These are phyloP conservation scores for Verticillium klebahnii DNA, from an alignment of 2,329 filamentous ascomycete species.

Conservation along the genomic window DNA sequence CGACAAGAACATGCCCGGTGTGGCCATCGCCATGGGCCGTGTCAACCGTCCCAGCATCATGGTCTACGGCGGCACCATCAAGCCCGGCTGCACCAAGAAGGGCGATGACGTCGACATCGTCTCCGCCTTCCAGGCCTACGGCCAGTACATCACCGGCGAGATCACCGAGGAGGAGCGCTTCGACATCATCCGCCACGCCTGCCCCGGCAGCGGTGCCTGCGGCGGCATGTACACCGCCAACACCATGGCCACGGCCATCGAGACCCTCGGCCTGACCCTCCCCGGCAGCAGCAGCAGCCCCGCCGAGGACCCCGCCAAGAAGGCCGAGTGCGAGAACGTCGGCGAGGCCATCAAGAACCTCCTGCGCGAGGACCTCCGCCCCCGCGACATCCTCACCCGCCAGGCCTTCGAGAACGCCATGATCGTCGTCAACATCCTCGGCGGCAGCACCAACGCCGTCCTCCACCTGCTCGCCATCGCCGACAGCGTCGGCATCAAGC, in stretches of 20 bases:
- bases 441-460: constrained; percentile 81
- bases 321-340: constrained; percentile 66
- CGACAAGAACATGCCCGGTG: constrained; percentile 99
- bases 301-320: constrained; percentile 68
- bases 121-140: constrained; percentile 96
- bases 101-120: constrained; percentile 87
- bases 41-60: constrained; percentile 93
- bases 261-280: constrained; percentile 84
- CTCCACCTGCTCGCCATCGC: constrained; percentile 82
- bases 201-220: constrained; percentile 63
- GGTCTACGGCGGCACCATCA: constrained; percentile 95
- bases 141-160: constrained; percentile 86
- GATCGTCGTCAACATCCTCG: constrained; percentile 76
- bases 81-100: constrained; percentile 76
- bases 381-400: constrained; percentile 73
- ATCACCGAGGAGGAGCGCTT: constrained; percentile 89
- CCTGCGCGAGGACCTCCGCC: constrained; percentile 71
- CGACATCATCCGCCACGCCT: constrained; percentile 91
- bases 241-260: constrained; percentile 90
- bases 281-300: constrained; percentile 77
- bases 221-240: constrained; percentile 93
- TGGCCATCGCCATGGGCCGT: constrained; percentile 88
- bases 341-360: constrained; percentile 71
- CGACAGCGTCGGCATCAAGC: constrained; percentile 73
- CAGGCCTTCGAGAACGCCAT: constrained; percentile 83